Evolutionary conservation across 305 asterid genomes (phyloP), one percentile per base, ranked within the genome.

Genomic region (Coffea humblotiana): DNA sequence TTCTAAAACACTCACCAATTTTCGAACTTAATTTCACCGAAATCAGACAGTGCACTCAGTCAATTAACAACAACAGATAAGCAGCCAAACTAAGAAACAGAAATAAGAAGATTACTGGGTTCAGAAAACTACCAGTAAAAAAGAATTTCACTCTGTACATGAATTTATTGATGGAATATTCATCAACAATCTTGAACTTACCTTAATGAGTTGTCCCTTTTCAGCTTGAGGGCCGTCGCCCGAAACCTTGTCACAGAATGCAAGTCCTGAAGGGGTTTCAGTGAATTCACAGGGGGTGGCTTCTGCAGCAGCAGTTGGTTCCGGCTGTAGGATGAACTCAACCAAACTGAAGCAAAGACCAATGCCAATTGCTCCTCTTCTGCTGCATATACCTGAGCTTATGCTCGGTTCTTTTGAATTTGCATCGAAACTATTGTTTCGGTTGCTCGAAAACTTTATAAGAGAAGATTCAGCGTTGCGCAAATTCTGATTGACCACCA

Each of bases 151-250:
- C 47, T 13, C 43, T 40, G 18, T 5, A 1, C 15, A 49, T 48
- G 40, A 66, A 8, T 63, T 58, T 48, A 8, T 67, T 48, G 47
- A 74, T 68, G 43, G 23, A 48, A 56, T 0, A 7, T 2, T 18
- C 48, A 72, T 3, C 25, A 0, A 51, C 43, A 40, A 21, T 68
- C 19, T 64, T n/a, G 12, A 23, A 54, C 43, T 48, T 82, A 89
- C 98, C 97, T 93, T 94, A 45, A 94, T 94, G 19, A 93, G 91
- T 87, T 91, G 96, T 8, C 98, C 98, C 85, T 94, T 90, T 23
- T 82, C 90, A 70, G 95, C 88, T 81, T 84, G 84, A 77, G 92
- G 84, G 48, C 98, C 98, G 73, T 67, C 51, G 3, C 97, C 98
- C 49, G 91, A 74, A 71, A 82, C 90, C 83, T 84, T 90, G 66